Base-by-base conservation (phyloP, 208 protist species). In the Wallacemonas sp. region DNA sequence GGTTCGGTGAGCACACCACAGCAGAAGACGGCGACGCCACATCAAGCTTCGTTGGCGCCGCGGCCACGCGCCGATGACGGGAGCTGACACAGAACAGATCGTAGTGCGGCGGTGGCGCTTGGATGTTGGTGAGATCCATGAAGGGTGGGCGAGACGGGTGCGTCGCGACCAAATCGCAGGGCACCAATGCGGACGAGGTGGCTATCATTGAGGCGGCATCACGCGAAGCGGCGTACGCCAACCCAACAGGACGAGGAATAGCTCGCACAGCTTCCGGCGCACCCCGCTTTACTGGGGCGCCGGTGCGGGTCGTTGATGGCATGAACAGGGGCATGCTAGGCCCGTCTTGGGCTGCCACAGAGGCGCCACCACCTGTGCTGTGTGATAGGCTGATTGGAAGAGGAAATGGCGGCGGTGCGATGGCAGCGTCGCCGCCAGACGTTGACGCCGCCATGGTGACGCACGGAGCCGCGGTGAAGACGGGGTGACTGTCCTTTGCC, bases 371-470 rank as follows among this genome's bases (percentile, higher is more conserved):
- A 68, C 39, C 61, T 72, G 28, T 39, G 19, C 44, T 49, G 17
- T 73, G 64, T 2, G 74, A 69, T 26, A 77, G 74, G 2, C 64
- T 69, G 24, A 80, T 74, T 2, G 73, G 68, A 42, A 80, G 61
- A 14, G 78, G 78, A 46, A 72, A 66, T 27, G 31, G 26, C 14
- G 54, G 45, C 6, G 38, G 53, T 11, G 34, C n/a, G n/a, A n/a
- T n/a, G n/a, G n/a, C n/a, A n/a, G n/a, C n/a, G n/a, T n/a, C n/a
- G n/a, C n/a, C n/a, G n/a, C n/a, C n/a, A n/a, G n/a, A n/a, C n/a
- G n/a, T n/a, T n/a, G n/a, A n/a, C n/a, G n/a, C n/a, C n/a, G n/a
- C n/a, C n/a, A n/a, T n/a, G n/a, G n/a, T n/a, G n/a, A n/a, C n/a
- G n/a, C n/a, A n/a, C n/a, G n/a, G n/a, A n/a, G n/a, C n/a, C n/a